Conservation (phyloP, 2,329 filamentous ascomycete species). For the Alternaria triticina region DNA sequence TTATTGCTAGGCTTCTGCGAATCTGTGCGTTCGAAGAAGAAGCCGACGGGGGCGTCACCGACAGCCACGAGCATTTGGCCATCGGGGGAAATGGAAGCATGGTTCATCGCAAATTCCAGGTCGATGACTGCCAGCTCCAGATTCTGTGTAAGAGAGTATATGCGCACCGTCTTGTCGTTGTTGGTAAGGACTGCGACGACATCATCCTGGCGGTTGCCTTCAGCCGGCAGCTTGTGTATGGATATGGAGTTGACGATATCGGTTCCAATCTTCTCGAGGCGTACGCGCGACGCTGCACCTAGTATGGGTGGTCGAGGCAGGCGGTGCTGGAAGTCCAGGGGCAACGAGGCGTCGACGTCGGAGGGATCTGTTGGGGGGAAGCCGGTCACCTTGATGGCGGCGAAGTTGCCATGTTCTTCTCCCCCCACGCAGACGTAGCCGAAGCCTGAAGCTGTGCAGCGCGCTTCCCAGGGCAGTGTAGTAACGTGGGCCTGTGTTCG, state of each 20-base stretch:
- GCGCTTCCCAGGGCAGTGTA: conserved; percentile 71
- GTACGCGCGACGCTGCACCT: conserved; percentile 47
- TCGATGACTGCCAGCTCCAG: conserved; percentile 72
- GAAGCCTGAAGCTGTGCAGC: conserved; percentile 83
- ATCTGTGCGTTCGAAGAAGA: conserved; percentile 72
- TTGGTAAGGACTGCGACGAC: conserved; percentile 81
- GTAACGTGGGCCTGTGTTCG: conserved; percentile 76
- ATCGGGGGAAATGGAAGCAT: conserved; percentile 91
- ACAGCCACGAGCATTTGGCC: conserved; percentile 81
- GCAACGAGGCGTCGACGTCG: conserved; percentile 64
- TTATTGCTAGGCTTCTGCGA: conserved; percentile 37
- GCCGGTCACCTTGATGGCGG: conserved; percentile 70
- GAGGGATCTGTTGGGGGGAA: conserved; percentile 50
- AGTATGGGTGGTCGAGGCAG: conserved; percentile 49
- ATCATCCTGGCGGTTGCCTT: conserved; percentile 57
- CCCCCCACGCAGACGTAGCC: conserved; percentile 93
- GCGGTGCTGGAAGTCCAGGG: conserved; percentile 55
- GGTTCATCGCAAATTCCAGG: conserved; percentile 88
- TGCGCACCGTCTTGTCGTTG: conserved; percentile 86
- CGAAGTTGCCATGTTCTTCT: conserved; percentile 81
- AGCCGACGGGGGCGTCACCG: conserved; percentile 84
- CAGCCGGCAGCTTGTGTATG: conserved; percentile 60
- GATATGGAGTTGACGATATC: conserved; percentile 72
- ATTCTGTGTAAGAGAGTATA: conserved; percentile 77
- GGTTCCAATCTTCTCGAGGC: conserved; percentile 65